These are phyloP conservation scores for Pyrus pyrifolia DNA, from an alignment of 306 rosid species.

Conservation along the genomic window DNA sequence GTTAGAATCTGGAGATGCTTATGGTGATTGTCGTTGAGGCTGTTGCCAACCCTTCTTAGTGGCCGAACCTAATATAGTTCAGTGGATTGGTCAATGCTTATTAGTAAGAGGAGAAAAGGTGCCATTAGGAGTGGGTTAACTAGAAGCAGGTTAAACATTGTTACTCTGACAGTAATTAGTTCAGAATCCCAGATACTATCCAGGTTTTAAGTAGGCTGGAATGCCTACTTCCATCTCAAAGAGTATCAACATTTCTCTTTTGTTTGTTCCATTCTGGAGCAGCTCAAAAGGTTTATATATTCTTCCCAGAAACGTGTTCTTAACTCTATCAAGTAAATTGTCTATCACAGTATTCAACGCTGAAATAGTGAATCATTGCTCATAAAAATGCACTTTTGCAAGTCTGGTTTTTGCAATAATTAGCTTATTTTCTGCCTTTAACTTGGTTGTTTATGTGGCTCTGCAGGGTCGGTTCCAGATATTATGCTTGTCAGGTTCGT, in stretches of 20 bases:
- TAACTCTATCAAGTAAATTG: not conserved
- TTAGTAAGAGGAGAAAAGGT: not conserved
- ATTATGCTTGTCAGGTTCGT: conserved; percentile 88
- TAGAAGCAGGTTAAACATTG: not conserved
- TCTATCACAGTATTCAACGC: not conserved
- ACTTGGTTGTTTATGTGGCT: not conserved
- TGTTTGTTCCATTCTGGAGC: not conserved
- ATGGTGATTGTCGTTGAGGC: not conserved
- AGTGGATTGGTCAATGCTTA: not conserved
- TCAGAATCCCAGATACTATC: not conserved
- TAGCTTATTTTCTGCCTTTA: not conserved
- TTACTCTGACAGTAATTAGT: not conserved
- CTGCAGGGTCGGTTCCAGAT: conserved; percentile 91
- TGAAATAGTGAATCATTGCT: not conserved
- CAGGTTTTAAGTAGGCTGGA: not conserved
- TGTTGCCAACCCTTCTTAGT: not conserved
- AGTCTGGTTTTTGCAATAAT: not conserved
- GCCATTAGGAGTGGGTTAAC: not conserved
- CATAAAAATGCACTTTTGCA: not conserved
- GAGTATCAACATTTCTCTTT: not conserved
- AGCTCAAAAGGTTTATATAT: not conserved
- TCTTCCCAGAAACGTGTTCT: not conserved
- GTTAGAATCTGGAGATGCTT: not conserved
- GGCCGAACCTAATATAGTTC: not conserved
- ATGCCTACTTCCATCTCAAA: not conserved